Percentiles rank a stretch among this genome's conserved stretches.
These are phyloP conservation scores for Rhizomucor miehei DNA, from an alignment of 371 early-diverging fungal genomes.

Conservation along the genomic window DNA sequence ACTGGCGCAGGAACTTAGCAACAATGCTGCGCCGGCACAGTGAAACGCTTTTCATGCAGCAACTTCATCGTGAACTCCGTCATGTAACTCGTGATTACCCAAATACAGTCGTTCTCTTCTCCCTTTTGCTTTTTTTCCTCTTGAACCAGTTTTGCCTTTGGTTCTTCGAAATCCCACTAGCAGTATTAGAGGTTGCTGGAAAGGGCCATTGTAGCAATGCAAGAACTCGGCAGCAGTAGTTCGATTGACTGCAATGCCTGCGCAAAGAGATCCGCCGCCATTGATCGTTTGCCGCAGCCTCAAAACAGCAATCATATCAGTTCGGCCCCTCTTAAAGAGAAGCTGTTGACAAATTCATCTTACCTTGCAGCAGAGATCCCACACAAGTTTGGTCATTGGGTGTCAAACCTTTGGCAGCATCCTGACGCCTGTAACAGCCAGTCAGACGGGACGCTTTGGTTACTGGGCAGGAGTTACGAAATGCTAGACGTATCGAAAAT, in stretches of 20 bases:
- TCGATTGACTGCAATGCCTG: too few species aligned
- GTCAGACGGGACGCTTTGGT: constrained; percentile 25
- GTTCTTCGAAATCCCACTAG: too few species aligned
- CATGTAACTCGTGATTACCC: not conserved
- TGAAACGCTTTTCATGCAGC: constrained; percentile 2
- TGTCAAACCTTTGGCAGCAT: constrained; percentile 41
- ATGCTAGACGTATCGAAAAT: constrained; percentile 20
- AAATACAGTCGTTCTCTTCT: not conserved
- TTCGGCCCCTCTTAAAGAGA: constrained; percentile 44
- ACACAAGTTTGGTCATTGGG: constrained; percentile 48
- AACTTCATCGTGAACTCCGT: not conserved
- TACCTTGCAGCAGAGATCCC: constrained; percentile 54
- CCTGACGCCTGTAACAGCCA: constrained; percentile 6
- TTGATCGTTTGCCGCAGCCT: constrained; percentile 40
- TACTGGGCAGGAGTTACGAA: constrained; percentile 29
- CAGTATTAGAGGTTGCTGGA: too few species aligned
- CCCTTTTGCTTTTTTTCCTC: not conserved
- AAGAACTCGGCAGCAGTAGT: too few species aligned
- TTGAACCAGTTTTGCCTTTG: too few species aligned
- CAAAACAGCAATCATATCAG: constrained; percentile 47
- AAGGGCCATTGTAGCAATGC: too few species aligned
- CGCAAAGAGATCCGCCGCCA: not conserved
- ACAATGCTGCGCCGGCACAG: not conserved
- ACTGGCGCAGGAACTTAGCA: not conserved
- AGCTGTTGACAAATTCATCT: constrained; percentile 44